Conservation (phyloP, 2,329 filamentous ascomycete species). For the Botrytis medusae region DNA sequence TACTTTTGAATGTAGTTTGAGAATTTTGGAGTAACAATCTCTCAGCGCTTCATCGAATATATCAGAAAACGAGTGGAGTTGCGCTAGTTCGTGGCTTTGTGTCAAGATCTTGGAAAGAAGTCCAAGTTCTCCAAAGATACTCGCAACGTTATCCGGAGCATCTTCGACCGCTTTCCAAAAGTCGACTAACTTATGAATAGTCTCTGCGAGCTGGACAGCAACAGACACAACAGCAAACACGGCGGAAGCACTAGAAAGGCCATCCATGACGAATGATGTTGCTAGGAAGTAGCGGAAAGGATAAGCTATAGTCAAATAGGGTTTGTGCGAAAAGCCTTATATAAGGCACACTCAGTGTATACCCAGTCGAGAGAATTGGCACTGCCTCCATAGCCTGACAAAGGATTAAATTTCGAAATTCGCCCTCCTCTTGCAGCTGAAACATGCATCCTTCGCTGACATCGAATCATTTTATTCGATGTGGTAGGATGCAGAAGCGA, state of each 20-base stretch:
- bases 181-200: not conserved
- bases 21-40: not conserved
- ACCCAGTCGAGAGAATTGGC: not conserved
- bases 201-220: conserved; percentile 9
- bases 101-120: conserved; percentile 14
- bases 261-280: conserved; percentile 3
- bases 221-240: not conserved
- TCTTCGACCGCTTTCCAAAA: conserved; percentile 18
- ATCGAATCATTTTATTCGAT: conserved; percentile 11
- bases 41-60: not conserved
- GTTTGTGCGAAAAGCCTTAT: conserved; percentile 2
- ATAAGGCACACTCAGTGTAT: not conserved
- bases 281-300: not conserved
- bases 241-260: not conserved
- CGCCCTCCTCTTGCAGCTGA: not conserved
- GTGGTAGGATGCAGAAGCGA: conserved; percentile 3
- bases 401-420: not conserved
- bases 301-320: not conserved
- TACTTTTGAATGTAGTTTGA: not conserved
- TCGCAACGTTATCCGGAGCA: conserved; percentile 4
- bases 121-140: not conserved
- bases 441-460: not conserved
- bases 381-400: conserved; percentile 4
- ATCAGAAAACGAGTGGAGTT: not conserved
- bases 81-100: not conserved